Evolutionary conservation across 768 basidiomycete genomes (phyloP), one percentile per base, ranked within the genome.

Genomic region (Suillus weaverae): DNA sequence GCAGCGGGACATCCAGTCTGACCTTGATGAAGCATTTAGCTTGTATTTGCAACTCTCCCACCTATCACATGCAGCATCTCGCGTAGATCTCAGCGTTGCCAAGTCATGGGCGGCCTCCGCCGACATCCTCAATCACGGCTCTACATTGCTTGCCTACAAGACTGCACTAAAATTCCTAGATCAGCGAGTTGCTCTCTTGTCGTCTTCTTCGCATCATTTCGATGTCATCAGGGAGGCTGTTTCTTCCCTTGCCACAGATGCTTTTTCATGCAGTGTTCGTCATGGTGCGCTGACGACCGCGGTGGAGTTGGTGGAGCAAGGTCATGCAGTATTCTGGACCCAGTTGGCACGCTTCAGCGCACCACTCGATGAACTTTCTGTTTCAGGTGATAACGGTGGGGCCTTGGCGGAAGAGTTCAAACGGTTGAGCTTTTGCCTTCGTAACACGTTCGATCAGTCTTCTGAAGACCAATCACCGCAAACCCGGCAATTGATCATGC

Each of bases 261-360:
- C 74, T n/a, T 44, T 72, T 5, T 59, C 74, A 2, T 73, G 72
- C 61, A 77, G 74, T 1, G 69, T 75, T 43, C 33, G 30, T 1
- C 55, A 33, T 20, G 68, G 66, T 4, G 55, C 70, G 30, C 35
- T 71, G 32, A 64, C 62, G 18, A 62, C 67, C 36, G 75, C 73
- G 22, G 65, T 80, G 13, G 78, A 81, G 44, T 74, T 79, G 68
- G 71, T 79, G 2, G 76, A 76, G 50, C 73, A 77, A 38, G 73
- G 76, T 1, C 68, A 73, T 3, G 70, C 70, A 1, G 41, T 77
- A 2, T 33, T 77, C 32, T 77, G 76, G 76, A 69, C 73, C 1
- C 71, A 75, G 6, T 35, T 77, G 61, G 65, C 68, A 1, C 71
- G 73, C 32, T 72, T 66, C 35, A 67, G 68, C n/a, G 70, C 67